Evolutionary conservation across 768 basidiomycete species (phyloP), one percentile per base, ranked within the genome.

Genomic region (Piloderma croceum): DNA sequence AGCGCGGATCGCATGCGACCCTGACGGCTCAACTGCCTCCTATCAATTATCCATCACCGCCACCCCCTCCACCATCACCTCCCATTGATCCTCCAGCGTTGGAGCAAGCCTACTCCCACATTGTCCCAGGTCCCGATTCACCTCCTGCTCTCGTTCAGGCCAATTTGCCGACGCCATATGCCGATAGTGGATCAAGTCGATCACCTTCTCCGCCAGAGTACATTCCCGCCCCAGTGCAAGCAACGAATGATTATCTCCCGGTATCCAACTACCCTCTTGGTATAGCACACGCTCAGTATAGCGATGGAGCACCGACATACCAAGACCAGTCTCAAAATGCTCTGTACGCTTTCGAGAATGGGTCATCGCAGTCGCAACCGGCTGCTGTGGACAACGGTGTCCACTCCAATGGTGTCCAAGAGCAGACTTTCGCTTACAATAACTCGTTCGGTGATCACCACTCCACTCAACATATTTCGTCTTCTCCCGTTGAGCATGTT

Each of bases 131-230:
- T 0, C 77, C 77, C 0, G 71, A 78, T 33, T 76, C 79, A 0
- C 76, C 78, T 0, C 78, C 77, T 0, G 63, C 73, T 1, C 63
- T 80, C 27, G 69, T 70, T 0, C 74, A 71, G 12, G 76, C 79
- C 1, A 73, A 71, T 0, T 59, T 73, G 1, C 70, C 71, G 1
- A 64, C 27, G 27, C 40, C 34, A 0, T 42, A 58, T 6, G 44
- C 67, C 36, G 62, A 55, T 4, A 59, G 54, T 48, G 58, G 56
- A 36, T 65, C 67, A 6, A 62, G 62, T 43, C 66, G 70, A 20
- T 73, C 69, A 1, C 64, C 74, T 1, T 68, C 71, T 2, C 73
- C 73, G 0, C 65, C 74, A 3, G 70, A 71, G 1, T 11, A 38
- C 48, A 27, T 31, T 20, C 47, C 34, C 19, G 7, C 39, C 45